phyloP scores from a whole-genome alignment of 169 alveolate genomes.

The Besnoitia besnoiti region DNA sequence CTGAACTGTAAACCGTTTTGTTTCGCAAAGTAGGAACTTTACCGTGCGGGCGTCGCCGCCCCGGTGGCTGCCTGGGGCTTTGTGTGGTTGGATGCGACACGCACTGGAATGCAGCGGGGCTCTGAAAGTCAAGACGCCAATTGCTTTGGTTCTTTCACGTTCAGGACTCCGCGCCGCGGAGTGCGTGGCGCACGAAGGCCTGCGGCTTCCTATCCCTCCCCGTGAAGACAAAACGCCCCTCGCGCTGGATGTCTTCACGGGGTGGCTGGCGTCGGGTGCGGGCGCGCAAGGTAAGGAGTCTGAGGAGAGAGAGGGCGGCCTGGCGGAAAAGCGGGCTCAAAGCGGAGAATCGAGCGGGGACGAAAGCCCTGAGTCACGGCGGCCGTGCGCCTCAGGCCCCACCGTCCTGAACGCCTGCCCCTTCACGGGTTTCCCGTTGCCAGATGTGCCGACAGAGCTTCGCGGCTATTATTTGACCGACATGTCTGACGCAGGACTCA shows the following conservation, averaged over 20 bases:
- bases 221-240: conserved; percentile 60
- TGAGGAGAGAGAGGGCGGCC: background rate
- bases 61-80: no score
- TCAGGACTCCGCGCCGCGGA: conserved; percentile 69
- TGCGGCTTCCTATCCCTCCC: conserved; percentile 68
- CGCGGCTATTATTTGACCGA: conserved; percentile 66
- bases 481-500: conserved; percentile 62
- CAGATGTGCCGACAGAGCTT: conserved; percentile 53
- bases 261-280: conserved; percentile 7
- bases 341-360: background rate
- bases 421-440: conserved; percentile 67
- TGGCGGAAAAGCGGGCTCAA: background rate
- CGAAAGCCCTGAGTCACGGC: background rate
- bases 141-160: no score
- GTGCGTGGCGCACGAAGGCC: conserved; percentile 68
- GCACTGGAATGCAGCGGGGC: no score
- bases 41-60: no score
- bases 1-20: no score
- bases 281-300: background rate
- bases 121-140: no score
- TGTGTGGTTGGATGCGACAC: no score
- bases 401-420: conserved; percentile 57
- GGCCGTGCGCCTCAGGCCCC: background rate
- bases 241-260: conserved; percentile 52
- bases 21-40: no score